A percentile compares a stretch with the other conserved stretches of the same genome.
phyloP scores from a whole-genome alignment of 2,329 filamentous ascomycete species.

The Fusarium setosum region DNA sequence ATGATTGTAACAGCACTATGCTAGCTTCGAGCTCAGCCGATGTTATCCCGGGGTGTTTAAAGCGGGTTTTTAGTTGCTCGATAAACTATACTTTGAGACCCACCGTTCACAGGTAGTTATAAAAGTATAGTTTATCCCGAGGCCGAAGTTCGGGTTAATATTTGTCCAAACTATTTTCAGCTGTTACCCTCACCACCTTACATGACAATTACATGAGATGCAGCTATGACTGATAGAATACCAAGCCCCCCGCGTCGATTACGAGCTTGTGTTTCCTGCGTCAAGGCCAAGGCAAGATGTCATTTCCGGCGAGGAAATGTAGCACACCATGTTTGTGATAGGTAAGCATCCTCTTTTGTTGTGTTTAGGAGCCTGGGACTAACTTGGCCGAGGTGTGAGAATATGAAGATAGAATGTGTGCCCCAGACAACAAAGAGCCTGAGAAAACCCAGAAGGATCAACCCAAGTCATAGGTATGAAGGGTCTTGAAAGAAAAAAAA shows the following conservation, averaged over 20 bases:
- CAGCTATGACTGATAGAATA: conserved; percentile 28
- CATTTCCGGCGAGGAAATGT: conserved; percentile 41
- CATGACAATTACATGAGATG: neutral
- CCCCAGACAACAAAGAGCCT: conserved; percentile 45
- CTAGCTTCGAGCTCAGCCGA: too few relatives aligned
- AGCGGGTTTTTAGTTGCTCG: too few relatives aligned
- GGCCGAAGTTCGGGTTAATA: too few relatives aligned
- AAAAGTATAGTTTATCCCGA: too few relatives aligned
- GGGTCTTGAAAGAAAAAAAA: neutral
- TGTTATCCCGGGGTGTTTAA: too few relatives aligned
- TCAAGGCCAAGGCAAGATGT: conserved; percentile 44
- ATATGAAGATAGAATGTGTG: conserved; percentile 42
- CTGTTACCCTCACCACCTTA: neutral
- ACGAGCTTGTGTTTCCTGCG: conserved; percentile 46
- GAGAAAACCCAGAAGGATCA: conserved; percentile 47
- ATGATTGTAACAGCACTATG: too few relatives aligned
- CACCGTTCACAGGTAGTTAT: too few relatives aligned
- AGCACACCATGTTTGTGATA: conserved; percentile 42
- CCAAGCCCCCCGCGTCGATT: conserved; percentile 44
- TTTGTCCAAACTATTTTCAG: neutral
- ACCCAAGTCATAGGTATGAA: conserved; percentile 39
- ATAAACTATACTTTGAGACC: too few relatives aligned
- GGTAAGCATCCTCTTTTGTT: conserved; percentile 24
- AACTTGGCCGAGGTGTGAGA: conserved; percentile 37
- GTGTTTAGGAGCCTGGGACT: neutral